Base-by-base conservation (phyloP, 805 yeast genomes). In the Teunomyces pallodes region DNA sequence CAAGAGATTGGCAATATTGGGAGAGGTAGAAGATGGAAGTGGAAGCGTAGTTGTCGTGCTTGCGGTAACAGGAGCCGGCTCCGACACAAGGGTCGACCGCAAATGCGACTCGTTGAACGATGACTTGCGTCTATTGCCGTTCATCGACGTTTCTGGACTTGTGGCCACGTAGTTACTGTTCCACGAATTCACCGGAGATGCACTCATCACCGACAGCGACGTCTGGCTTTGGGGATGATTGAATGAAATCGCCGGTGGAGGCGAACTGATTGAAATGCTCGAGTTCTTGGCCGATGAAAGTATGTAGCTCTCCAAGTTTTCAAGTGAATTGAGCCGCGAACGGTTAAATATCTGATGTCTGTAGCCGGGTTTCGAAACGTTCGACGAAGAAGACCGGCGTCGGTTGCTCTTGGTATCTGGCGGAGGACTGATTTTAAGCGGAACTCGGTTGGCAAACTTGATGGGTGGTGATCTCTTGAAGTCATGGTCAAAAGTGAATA, bases 91-190 rank as follows among this genome's bases (percentile, higher is more conserved):
- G 40, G 74, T 75, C 3, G 76, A 71, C 46, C 77, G 74, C 35
- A 77, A 60, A 48, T 70, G 69, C 6, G 70, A 64, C 55, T 73
- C 78, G 55, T 72, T 73, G 52, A 72, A 73, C 13, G 75, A 69
- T 39, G 73, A 70, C 48, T 69, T 70, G 38, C 77, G 54, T 36
- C 74, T 36, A 26, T 46, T 40, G 31, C 44, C 24, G n/a, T 36
- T 42, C 45, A 49, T 47, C n/a, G 41, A 30, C 4, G 41, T 31
- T 26, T 49, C 55, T 3, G 51, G 46, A 31, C 51, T 52, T 16
- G 48, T 40, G n/a, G 50, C 47, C 24, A 55, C 53, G 30, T 56
- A 56, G 50, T 50, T 48, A 41, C 56, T 53, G 42, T 29, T 53
- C 65, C 65, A 61, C 16, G 61, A 54, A 27, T 55, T 60, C 35